Base-by-base conservation (phyloP, 306 rosid species). In the Rosa multiflora region DNA sequence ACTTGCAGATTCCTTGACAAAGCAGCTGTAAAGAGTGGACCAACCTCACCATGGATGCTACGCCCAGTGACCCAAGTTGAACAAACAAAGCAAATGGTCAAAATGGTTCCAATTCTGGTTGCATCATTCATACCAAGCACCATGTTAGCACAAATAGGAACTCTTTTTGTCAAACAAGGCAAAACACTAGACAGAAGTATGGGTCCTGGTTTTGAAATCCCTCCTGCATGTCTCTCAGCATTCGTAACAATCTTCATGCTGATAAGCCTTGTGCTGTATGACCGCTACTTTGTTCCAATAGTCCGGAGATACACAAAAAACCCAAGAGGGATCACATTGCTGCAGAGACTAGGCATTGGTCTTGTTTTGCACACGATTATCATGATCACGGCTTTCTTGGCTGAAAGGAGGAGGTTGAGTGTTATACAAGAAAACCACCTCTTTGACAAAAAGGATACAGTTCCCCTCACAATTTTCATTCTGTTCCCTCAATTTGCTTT, bases 51-150 rank as follows among this genome's bases (percentile, higher is more conserved):
- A 51, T 89, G 94, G 97, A 82, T 67, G 77, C 92, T 83, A 76
- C 86, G 92, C 82, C 61, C 97, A 8, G 97, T 89, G 76, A 92
- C 93, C 39, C 96, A 94, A 87, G 97, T 90, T 2, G 96, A 94
- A 82, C 93, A 94, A 89, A 92, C 97, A 18, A 94, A 92, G 82
- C 96, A 94, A 86, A 94, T 92, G 89, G 44, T 81, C 49, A 94
- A 89, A 84, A 71, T 94, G 94, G 39, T 92, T 2, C 97, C 97
- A 8, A 70, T 94, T 78, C 76, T 92, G 67, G 44, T 83, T 18
- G 85, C 86, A 23, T 78, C 97, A 48, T 75, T 94, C 62, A 40
- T 90, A 20, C 97, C 98, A 75, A 87, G 93, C 85, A 67, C 84
- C 58, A 7, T 87, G 46, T 7, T 79, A 52, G 79, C 87, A 55